These are phyloP conservation scores for Scytalidium lignicola DNA, from an alignment of 2,329 filamentous ascomycete genomes.

Conservation along the genomic window DNA sequence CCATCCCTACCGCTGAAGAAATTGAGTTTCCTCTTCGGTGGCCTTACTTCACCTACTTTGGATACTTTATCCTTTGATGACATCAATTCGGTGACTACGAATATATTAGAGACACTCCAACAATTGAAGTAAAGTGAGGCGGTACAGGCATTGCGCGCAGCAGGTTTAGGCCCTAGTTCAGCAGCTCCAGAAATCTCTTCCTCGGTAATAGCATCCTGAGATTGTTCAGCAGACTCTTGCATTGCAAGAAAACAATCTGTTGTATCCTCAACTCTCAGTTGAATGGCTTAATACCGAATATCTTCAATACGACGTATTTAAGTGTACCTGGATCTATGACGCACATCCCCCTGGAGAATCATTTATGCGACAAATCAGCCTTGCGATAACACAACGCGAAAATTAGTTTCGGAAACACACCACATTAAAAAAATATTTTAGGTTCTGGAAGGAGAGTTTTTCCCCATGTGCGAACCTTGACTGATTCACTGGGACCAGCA, in stretches of 20 bases:
- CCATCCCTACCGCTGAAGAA: slow-evolving; percentile 48
- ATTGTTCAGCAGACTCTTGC: slow-evolving; percentile 1
- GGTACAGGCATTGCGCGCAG: slow-evolving; percentile 40
- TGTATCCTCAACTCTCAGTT: neutral
- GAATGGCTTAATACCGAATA: neutral
- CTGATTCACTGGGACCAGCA: slow-evolving; percentile 9
- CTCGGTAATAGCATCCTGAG: slow-evolving; percentile 35
- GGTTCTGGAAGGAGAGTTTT: no score
- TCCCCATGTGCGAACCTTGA: neutral
- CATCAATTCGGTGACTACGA: slow-evolving; percentile 10
- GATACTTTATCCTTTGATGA: slow-evolving; percentile 38
- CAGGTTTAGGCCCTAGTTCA: slow-evolving; percentile 20
- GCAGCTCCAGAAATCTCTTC: slow-evolving; percentile 36
- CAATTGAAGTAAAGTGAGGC: neutral
- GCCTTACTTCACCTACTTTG: slow-evolving; percentile 1
- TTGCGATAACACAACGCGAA: neutral
- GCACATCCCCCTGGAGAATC: neutral
- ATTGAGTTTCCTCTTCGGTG: slow-evolving; percentile 17
- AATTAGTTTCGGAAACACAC: neutral
- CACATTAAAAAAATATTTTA: no score
- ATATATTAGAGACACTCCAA: neutral
- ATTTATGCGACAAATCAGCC: neutral
- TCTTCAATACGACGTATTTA: neutral
- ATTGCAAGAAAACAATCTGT: neutral
- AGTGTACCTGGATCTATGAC: neutral